phyloP scores from a whole-genome alignment of 2,329 filamentous ascomycete genomes.

The Colletotrichum tamarilloi region DNA sequence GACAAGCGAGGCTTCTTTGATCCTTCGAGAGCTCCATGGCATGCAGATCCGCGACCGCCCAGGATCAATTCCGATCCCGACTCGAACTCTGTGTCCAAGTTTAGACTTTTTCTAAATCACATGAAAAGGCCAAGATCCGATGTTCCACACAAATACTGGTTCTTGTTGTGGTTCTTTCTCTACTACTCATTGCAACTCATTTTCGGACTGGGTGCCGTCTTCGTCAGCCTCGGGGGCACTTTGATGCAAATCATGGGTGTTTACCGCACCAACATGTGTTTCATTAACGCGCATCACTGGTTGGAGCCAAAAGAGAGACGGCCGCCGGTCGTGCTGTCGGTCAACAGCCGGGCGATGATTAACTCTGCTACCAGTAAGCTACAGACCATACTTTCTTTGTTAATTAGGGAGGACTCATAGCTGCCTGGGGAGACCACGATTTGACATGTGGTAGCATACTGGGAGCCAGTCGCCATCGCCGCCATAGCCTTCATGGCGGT shows the following conservation, averaged over 20 bases:
- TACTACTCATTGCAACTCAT: neutral
- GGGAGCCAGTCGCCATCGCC: neutral
- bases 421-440: no score
- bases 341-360: neutral
- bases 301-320: neutral
- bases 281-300: neutral
- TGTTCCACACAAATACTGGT: no score
- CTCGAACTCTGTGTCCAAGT: no score
- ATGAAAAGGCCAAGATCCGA: no score
- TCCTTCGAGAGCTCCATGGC: no score
- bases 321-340: neutral
- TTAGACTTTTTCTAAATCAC: no score
- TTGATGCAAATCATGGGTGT: neutral
- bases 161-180: no score
- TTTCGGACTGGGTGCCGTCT: fast-evolving
- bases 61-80: no score
- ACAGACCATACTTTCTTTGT: no score
- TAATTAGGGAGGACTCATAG: no score
- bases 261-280: neutral
- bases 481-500: neutral
- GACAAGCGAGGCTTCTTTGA: no score
- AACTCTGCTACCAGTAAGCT: neutral
- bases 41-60: no score
- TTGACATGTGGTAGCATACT: neutral
- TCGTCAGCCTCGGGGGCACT: neutral